Percentiles rank a stretch among this genome's conserved stretches.
Evolutionary conservation across 2,329 filamentous ascomycete species (phyloP).

Genomic region (Cytospora piceicola): DNA sequence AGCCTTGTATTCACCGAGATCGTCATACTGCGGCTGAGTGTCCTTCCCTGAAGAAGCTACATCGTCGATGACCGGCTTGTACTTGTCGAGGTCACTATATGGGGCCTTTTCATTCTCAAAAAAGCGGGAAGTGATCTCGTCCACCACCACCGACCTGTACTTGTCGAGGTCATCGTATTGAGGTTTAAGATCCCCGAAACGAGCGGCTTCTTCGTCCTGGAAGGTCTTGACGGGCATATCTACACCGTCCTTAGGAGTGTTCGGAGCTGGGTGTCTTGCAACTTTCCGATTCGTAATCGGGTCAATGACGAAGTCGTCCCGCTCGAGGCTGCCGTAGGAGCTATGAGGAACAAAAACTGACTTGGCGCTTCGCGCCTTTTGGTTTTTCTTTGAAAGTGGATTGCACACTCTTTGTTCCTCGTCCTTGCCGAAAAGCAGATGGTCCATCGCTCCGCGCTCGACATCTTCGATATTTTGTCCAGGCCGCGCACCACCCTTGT

Average conservation of each 20-base stretch:
- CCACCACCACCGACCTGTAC: constrained; percentile 44
- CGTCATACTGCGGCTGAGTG: constrained; percentile 43
- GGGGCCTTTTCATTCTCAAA: constrained; percentile 35
- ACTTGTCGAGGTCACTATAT: constrained; percentile 35
- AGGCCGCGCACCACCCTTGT: constrained; percentile 43
- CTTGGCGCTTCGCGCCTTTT: not conserved
- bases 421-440: constrained; percentile 43
- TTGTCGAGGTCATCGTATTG: constrained; percentile 43
- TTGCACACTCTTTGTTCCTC: not conserved
- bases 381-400: constrained; percentile 12
- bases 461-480: constrained; percentile 50
- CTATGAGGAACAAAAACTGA: constrained; percentile 3
- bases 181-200: constrained; percentile 38
- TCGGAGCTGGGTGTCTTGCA: constrained; percentile 35
- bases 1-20: constrained; percentile 45
- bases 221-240: constrained; percentile 39
- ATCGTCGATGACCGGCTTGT: constrained; percentile 43
- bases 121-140: constrained; percentile 36
- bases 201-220: constrained; percentile 35
- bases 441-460: constrained; percentile 50
- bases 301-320: constrained; percentile 53
- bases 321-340: constrained; percentile 23
- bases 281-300: constrained; percentile 63
- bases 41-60: constrained; percentile 36
- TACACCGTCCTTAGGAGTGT: constrained; percentile 29